These are phyloP conservation scores for Tylopilus plumbeoviolaceoides DNA, from an alignment of 768 basidiomycete genomes.

Conservation along the genomic window DNA sequence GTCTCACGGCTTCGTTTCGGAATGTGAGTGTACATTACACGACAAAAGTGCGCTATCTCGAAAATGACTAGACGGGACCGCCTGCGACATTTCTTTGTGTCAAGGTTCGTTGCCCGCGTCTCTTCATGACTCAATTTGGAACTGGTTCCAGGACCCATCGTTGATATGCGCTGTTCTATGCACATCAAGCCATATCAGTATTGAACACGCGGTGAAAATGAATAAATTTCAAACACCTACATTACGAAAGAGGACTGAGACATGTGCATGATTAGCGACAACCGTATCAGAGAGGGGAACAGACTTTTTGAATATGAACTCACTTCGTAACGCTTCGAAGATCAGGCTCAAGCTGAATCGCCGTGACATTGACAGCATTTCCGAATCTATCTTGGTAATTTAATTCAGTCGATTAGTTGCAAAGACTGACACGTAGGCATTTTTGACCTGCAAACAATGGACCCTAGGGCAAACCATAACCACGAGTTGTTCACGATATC, in stretches of 20 bases:
- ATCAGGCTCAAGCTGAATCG: background rate
- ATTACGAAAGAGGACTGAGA: background rate
- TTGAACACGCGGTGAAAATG: too few species aligned
- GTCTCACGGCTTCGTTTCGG: too few species aligned
- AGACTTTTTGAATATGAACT: background rate
- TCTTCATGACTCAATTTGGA: background rate
- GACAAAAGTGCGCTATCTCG: too few species aligned
- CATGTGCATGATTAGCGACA: background rate
- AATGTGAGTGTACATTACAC: too few species aligned
- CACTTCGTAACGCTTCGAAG: background rate
- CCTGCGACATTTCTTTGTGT: too few species aligned
- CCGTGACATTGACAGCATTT: background rate
- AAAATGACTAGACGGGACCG: too few species aligned
- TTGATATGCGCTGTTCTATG: background rate
- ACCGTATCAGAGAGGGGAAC: background rate
- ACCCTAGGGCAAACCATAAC: background rate
- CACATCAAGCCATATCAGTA: background rate
- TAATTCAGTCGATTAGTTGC: too few species aligned
- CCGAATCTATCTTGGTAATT: background rate
- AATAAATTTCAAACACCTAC: background rate
- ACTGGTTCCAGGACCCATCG: background rate
- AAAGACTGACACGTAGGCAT: background rate
- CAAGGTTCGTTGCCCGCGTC: too few species aligned
- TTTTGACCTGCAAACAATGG: background rate
- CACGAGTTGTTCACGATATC: background rate